phyloP scores from a whole-genome alignment of 73 alveolate species.

The Paramecium octaurelia region DNA sequence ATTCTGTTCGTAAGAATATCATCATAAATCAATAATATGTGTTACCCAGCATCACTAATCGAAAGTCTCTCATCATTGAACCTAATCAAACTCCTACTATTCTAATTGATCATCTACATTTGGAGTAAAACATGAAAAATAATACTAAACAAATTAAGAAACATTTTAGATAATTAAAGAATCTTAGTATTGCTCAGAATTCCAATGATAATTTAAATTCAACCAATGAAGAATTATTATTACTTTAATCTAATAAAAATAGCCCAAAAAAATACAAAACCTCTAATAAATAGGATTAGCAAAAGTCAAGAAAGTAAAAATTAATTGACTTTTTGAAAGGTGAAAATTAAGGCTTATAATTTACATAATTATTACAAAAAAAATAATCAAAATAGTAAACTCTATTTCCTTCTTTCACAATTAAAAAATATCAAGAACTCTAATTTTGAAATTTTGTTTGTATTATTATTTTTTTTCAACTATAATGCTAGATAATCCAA shows the following conservation, averaged over 20 bases:
- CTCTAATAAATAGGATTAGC: not conserved
- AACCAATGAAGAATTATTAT: not conserved
- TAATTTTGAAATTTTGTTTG: not conserved
- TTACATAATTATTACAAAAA: not conserved
- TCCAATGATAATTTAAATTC: not conserved
- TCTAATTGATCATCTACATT: not conserved
- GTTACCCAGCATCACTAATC: not conserved
- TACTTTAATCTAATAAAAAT: not conserved
- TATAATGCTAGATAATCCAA: conserved; percentile 13
- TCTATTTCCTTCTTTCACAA: not conserved
- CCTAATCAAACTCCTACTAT: not conserved
- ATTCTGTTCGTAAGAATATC: not conserved
- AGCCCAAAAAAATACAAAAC: not conserved
- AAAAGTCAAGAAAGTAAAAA: not conserved
- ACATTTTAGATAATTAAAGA: not conserved
- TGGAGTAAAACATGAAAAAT: not conserved
- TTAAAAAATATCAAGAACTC: conserved; percentile 11
- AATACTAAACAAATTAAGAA: not conserved
- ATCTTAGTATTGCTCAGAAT: not conserved
- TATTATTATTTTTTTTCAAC: not conserved
- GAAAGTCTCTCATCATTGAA: not conserved
- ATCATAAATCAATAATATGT: not conserved
- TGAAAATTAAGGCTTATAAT: not conserved
- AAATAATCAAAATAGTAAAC: not conserved
- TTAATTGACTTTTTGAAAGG: conserved; percentile 23